Evolutionary conservation across 1,139 yeast species (phyloP).

Genomic region (Candida neerlandica): DNA sequence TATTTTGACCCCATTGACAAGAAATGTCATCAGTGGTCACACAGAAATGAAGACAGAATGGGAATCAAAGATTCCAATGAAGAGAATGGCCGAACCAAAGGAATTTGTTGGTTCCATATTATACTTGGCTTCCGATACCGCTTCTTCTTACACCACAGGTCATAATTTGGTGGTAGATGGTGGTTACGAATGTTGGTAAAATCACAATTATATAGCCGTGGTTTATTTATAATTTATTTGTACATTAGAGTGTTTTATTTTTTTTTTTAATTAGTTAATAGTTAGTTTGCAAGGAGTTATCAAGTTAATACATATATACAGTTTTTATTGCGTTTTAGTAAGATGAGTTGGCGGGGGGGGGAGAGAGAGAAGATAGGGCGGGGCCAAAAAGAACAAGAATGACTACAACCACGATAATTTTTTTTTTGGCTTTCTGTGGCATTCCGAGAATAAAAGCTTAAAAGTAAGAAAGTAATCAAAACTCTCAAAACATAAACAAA

Average conservation of each 20-base stretch:
- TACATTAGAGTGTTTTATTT: neutral
- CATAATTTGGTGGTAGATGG: conserved; percentile 55
- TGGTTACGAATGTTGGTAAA: conserved; percentile 46
- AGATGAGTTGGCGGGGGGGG: too few species aligned
- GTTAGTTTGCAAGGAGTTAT: too few species aligned
- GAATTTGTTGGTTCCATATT: conserved; percentile 51
- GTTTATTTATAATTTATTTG: neutral
- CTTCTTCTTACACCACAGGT: conserved; percentile 51
- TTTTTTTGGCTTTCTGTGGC: neutral
- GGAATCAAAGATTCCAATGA: conserved; percentile 52
- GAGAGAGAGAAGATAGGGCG: too few species aligned
- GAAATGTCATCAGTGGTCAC: conserved; percentile 48
- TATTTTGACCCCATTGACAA: conserved; percentile 52
- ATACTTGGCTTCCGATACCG: conserved; percentile 49
- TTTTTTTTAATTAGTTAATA: neutral
- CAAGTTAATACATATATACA: too few species aligned
- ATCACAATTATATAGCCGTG: too few species aligned
- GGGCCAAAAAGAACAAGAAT: too few species aligned
- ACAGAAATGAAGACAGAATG: conserved; percentile 51
- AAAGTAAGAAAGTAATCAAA: too few species aligned
- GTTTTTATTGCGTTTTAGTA: too few species aligned
- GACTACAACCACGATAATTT: too few species aligned
- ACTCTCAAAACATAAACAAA: neutral
- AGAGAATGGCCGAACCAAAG: conserved; percentile 55
- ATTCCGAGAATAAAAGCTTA: too few species aligned